Evolutionary conservation across 768 basidiomycete genomes (phyloP), one percentile per base, ranked within the genome.

Genomic region (Naematelia aurantialba): DNA sequence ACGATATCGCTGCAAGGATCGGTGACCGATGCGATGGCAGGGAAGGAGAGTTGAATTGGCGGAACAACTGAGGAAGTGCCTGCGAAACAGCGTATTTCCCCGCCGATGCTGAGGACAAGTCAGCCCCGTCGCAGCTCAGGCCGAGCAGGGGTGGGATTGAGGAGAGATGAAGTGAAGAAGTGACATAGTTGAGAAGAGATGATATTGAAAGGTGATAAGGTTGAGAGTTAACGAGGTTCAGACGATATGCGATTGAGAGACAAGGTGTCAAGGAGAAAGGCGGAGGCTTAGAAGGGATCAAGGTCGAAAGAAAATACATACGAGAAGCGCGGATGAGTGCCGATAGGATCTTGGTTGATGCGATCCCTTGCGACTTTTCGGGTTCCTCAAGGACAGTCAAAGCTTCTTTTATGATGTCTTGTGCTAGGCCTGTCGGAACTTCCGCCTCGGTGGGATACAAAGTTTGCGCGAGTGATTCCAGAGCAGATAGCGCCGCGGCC

Each of bases 301-400:
- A 34, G 17, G 61, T 25, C 59, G 45, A 39, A 17, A 30, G 3
- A 42, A 8, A 31, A 11, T 5, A 82, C 88, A 49, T 70, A 92
- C 92, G 82, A 5, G 89, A 88, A 12, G 87, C 87, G n/a, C 82
- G 78, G 75, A 89, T 82, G 65, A 91, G 84, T 1, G 85, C 83
- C 62, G 87, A 87, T 29, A 98, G 77, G 29, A 91, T 83, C 73
- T 89, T 91, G 47, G 87, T 87, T 1, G 91, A 92, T 42, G 89
- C 85, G 71, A 85, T 85, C 0, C 93, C 91, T 73, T 91, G 89
- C 72, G 84, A 87, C 79, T 97, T 98, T 75, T 98, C 96, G 0
- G 94, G 91, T 71, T 96, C 89, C 45, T 85, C 83, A 45, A 98
- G 78, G 56, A 88, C 84, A 22, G 82, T 81, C 5, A 91, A 81